Base-by-base conservation (phyloP, 2,329 filamentous ascomycete genomes). In the Colletotrichum simmondsii region DNA sequence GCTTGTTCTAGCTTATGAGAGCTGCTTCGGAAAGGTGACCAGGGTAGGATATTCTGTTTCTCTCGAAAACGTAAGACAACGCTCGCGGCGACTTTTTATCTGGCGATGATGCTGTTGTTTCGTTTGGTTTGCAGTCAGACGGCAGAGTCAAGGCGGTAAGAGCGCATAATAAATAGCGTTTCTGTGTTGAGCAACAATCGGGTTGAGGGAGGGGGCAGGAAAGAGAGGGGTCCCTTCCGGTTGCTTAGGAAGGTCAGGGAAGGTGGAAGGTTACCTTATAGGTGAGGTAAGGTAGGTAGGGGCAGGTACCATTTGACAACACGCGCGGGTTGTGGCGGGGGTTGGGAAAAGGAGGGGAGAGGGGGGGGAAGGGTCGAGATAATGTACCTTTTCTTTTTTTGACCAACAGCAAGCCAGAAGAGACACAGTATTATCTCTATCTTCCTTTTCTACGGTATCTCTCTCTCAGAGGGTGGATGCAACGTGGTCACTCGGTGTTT, bases 111-210 rank as follows among this genome's bases (percentile, higher is more conserved):
- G 22, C 22, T 37, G 37, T 53, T 53, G 66, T 56, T 49, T 60
- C 14, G 62, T 56, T 65, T 24, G 53, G 53, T 19, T 12, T 14
- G 28, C 26, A 53, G 42, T 72, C 54, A 60, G 65, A 69, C 53
- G 60, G 59, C 10, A 60, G 24, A 42, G 26, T 42, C 35, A 64
- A 58, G 56, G 71, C 71, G 71, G 71, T 65, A 60, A 57, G 61
- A 58, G 71, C 61, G 71, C 66, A 73, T 57, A 64, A 65, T 65
- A 73, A 73, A 73, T 73, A 71, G 71, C 28, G 66, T 72, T 49
- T 53, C 58, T 19, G 56, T 52, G 66, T 52, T 61, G 32, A 42
- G 60, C 53, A 68, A 58, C n/a, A 32, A 52, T 61, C 53, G 26
- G 60, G 49, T 42, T 32, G 46, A 46, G 61, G 42, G 60, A 26